Conservation (phyloP, 768 basidiomycete species). For the Termitomyces sp. region DNA sequence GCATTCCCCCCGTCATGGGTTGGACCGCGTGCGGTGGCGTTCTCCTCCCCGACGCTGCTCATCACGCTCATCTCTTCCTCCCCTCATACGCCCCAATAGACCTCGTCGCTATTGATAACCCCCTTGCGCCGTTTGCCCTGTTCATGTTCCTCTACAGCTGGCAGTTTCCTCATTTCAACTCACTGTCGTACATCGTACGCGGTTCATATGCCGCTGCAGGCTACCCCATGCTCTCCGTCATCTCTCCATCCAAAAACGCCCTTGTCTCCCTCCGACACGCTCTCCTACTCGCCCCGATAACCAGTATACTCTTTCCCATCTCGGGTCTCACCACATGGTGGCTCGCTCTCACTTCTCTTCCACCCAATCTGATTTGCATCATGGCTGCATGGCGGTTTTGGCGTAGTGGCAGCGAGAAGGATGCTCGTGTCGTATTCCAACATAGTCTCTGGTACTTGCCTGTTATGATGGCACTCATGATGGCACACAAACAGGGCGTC, state of each 20-base stretch:
- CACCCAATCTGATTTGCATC: slow-evolving; percentile 72
- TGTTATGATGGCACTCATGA: slow-evolving; percentile 85
- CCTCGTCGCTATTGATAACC: slow-evolving; percentile 63
- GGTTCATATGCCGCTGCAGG: slow-evolving; percentile 90
- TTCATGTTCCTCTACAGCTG: slow-evolving; percentile 89
- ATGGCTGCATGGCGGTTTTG: slow-evolving; percentile 75
- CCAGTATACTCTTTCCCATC: slow-evolving; percentile 77
- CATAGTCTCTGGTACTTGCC: slow-evolving; percentile 90
- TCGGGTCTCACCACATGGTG: slow-evolving; percentile 91
- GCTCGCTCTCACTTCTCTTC: slow-evolving; percentile 73
- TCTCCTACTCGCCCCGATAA: slow-evolving; percentile 70
- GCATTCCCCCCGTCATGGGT: slow-evolving; percentile 92
- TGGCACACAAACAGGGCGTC: slow-evolving; percentile 88
- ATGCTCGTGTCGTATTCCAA: slow-evolving; percentile 76
- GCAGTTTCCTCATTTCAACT: slow-evolving; percentile 99
- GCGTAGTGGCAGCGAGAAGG: slow-evolving; percentile 65
- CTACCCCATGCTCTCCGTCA: slow-evolving; percentile 87
- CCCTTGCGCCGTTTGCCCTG: slow-evolving; percentile 75
- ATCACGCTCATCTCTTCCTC: slow-evolving; percentile 58
- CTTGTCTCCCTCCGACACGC: slow-evolving; percentile 85
- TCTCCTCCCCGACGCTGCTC: slow-evolving; percentile 58
- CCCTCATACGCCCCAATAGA: slow-evolving; percentile 45
- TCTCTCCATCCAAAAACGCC: slow-evolving; percentile 75
- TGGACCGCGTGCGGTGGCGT: slow-evolving; percentile 94
- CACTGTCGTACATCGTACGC: slow-evolving; percentile 84